Base-by-base conservation (phyloP, 495 filamentous ascomycete genomes). In the Lineolata rhizophorae region DNA sequence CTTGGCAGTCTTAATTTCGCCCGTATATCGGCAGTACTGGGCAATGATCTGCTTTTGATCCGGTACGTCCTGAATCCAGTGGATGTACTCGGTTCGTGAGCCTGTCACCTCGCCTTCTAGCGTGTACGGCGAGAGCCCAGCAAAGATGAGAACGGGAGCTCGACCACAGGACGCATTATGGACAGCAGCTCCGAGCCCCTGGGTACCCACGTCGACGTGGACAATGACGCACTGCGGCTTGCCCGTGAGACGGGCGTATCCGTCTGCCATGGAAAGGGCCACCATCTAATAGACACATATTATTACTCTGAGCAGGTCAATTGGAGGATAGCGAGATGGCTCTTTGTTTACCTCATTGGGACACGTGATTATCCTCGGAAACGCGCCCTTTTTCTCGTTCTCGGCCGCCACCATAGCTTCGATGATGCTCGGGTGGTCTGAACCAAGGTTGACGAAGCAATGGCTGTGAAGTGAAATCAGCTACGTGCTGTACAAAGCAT, bases 31-130 rank as follows among this genome's bases (percentile, higher is more conserved):
- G 48, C 85, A 94, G 49, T 95, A 95, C 53, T 95, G 85, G 2
- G 65, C 64, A 9, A 95, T 61, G 37, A 95, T 93, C 49, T 76
- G 72, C 48, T 80, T 83, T 54, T 95, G 85, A 39, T 95, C 82
- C 1, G 84, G 85, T 4, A 94, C 80, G 54, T 95, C 80, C 46
- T 95, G 85, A 25, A 93, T 84, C 79, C 85, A 95, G 46, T 95
- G 85, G 45, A 93, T 95, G 48, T 85, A 94, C 53, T 94, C 85
- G 0, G 82, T 92, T 26, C 85, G 64, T 3, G 70, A 79, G 2
- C 85, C 85, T 14, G 79, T 64, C 60, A 82, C 66, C 54, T 94
- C 85, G 3, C 85, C 85, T 41, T 95, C 84, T 21, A 79, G 68
- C 2, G 85, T 94, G 44, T 76, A 90, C 0, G 85, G 85, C 2